Base-by-base conservation (phyloP, 2,329 filamentous ascomycete species). In the Fusarium lateritium region DNA sequence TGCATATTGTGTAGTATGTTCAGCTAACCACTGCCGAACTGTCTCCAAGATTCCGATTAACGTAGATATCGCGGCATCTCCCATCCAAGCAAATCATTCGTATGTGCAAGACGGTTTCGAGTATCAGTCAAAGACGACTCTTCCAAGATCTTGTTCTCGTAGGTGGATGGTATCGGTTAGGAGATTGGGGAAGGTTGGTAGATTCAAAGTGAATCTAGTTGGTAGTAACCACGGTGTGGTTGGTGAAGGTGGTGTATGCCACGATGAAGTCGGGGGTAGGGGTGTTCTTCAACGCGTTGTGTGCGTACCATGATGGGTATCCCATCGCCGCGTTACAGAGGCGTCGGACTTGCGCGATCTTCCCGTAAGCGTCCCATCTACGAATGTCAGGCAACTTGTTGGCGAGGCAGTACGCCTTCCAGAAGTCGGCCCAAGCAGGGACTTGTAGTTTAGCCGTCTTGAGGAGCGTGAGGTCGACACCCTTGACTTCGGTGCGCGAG, bases 271-370 rank as follows among this genome's bases (percentile, higher is more conserved):
- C 14, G 0, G 58, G 58, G 3, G 40, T 10, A 0, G 39, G 26
- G 2, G 26, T 9, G 2, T 8, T 7, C 31, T 54, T 36, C 19
- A 44, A 26, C 11, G 19, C 38, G n/a, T 17, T 3, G 17, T 31
- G 43, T 10, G 15, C 39, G 7, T 40, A 40, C 45, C 67, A 43
- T 5, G 34, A 10, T 7, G 60, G 42, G 7, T 67, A n/a, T 0
- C 58, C 58, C 22, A 60, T 58, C n/a, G 62, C 42, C 4, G 10
- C 43, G 2, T 70, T 65, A 6, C 51, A 45, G 31, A 62, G 42
- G 3, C 68, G 69, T 31, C 73, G 73, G 15, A n/a, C 24, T 10
- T 36, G n/a, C 15, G 52, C 51, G 1, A 44, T 3, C 7, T 33
- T 34, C 0, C 47, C 47, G 6, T 50, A 26, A 8, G 21, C 4